Evolutionary conservation across 306 rosid genomes (phyloP).

Genomic region (Dalbergia cultrata): DNA sequence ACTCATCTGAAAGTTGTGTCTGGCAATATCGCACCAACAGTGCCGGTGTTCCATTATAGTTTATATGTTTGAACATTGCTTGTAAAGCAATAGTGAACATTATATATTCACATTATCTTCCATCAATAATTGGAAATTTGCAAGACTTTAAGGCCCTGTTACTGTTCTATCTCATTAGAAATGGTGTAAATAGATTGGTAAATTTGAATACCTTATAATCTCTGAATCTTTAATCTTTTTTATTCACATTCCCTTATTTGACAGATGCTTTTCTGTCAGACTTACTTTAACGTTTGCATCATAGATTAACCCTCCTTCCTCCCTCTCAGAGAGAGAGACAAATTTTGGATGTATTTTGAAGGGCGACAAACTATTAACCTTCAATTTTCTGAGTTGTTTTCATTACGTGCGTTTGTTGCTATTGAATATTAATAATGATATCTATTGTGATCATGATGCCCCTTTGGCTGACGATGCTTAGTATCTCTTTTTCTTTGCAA

Average conservation of each 20-base stretch:
- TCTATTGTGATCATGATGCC: too few species aligned
- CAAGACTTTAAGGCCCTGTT: conserved; percentile 1
- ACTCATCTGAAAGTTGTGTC: background rate
- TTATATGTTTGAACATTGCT: background rate
- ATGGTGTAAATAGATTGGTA: background rate
- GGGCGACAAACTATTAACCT: background rate
- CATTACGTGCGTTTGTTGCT: too few species aligned
- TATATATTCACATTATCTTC: background rate
- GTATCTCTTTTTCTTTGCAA: conserved; percentile 6
- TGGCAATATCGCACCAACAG: conserved; percentile 1
- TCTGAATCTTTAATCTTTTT: background rate
- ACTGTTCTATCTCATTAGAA: background rate
- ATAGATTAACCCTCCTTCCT: conserved; percentile 6
- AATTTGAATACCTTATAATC: background rate
- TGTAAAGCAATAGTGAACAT: background rate
- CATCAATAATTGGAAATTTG: conserved; percentile 7
- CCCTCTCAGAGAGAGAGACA: background rate
- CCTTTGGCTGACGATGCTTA: background rate
- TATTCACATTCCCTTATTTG: background rate
- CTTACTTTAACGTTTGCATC: background rate
- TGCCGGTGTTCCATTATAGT: conserved; percentile 23
- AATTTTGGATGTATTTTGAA: background rate
- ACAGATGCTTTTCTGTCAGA: background rate
- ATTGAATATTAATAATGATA: too few species aligned
- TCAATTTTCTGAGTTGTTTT: background rate